These are phyloP conservation scores for Pezicula radicicola DNA, from an alignment of 2,329 filamentous ascomycete species.

Conservation along the genomic window DNA sequence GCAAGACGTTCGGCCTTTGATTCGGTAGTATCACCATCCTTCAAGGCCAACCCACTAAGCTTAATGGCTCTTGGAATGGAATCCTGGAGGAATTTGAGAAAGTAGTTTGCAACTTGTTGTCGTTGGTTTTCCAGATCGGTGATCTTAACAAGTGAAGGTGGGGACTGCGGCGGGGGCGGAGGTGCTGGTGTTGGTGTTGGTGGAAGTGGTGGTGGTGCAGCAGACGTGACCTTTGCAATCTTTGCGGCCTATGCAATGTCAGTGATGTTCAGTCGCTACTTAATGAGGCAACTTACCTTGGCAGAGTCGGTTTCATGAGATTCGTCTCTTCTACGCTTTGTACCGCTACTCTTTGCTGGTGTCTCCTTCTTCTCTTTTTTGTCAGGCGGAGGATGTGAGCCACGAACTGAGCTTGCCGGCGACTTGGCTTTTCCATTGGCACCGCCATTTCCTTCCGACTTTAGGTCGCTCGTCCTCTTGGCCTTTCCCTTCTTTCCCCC, in stretches of 20 bases:
- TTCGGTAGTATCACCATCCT: conserved; percentile 61
- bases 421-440: conserved; percentile 29
- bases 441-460: conserved; percentile 40
- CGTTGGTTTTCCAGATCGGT: conserved; percentile 59
- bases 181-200: conserved; percentile 19
- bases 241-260: conserved; percentile 38
- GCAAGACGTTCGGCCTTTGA: conserved; percentile 67
- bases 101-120: conserved; percentile 59
- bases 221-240: conserved; percentile 53
- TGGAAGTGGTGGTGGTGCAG: conserved; percentile 32
- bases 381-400: conserved; percentile 12
- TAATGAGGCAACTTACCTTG: conserved; percentile 38
- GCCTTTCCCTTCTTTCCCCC: conserved; percentile 56
- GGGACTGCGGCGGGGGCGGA: conserved; percentile 5
- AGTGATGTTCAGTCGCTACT: background rate
- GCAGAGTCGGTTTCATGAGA: conserved; percentile 45
- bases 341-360: conserved; percentile 34
- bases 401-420: conserved; percentile 2
- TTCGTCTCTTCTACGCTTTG: conserved; percentile 59
- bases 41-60: conserved; percentile 58
- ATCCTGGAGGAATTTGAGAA: too few relatives aligned
- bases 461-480: conserved; percentile 63
- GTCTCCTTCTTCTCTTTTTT: conserved; percentile 42
- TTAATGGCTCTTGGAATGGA: conserved; percentile 63
- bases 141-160: conserved; percentile 39